Evolutionary conservation across 345 rosid species (phyloP), one percentile per base, ranked within the genome.

Genomic region (Salix exigua): DNA sequence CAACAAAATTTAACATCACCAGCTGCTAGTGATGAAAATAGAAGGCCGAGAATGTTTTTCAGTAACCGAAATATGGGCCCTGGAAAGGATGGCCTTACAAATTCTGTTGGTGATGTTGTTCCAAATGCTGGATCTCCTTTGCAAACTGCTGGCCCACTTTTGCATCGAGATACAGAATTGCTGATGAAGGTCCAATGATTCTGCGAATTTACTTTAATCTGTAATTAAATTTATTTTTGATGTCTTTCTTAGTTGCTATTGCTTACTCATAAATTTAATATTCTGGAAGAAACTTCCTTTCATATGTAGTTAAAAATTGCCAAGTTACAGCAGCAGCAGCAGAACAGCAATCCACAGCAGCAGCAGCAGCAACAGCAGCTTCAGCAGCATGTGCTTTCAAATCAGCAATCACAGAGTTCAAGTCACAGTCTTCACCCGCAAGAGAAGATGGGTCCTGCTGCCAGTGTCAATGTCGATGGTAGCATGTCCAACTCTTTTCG

Each of bases 401-500:
- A 88, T 86, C 98, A 86, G 79, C 97, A 89, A 71, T 79, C 95
- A 21, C 96, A 89, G 81, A 88, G 83, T 86, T 87, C 94, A 73
- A 90, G 85, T 77, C 93, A 87, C 70, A 91, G 85, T 81, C 75
- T 89, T 82, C 93, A 88, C 73, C 97, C 85, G 64, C 99, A 91
- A 86, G 98, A 93, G 75, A 96, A 96, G 87, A 73, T 90, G 86
- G 97, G 97, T 42, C 89, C 91, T 51, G 79, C 86, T 60, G 91
- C 91, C 67, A 89, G 91, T 80, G 90, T 89, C 55, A 80, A 85
- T 4, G 81, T 89, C 78, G 99, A 95, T 86, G 94, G 96, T 62
- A 86, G 87, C 89, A 85, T 93, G 85, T 89, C 99, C 50, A 96
- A 96, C 83, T 89, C 98, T 13, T 93, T 91, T 82, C 89, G 94